These are phyloP conservation scores for Entoloma clypeatum DNA, from an alignment of 1,284 basidiomycete species.

Conservation along the genomic window DNA sequence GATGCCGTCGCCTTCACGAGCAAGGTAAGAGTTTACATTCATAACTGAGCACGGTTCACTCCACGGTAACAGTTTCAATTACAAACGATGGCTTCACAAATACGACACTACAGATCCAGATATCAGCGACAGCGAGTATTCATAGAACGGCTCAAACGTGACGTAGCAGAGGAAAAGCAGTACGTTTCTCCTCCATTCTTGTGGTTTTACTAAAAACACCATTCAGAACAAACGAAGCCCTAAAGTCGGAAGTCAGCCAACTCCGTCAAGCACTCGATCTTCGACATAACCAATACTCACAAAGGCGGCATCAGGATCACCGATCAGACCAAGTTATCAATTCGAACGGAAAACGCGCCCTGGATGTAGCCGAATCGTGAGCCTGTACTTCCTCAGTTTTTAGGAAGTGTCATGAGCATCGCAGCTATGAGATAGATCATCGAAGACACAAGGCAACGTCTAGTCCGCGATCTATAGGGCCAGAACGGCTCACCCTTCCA, in stretches of 20 bases:
- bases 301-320: slow-evolving; percentile 20
- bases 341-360: slow-evolving; percentile 61
- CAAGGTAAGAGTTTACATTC: slow-evolving; percentile 42
- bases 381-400: slow-evolving; percentile 17
- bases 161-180: slow-evolving; percentile 56
- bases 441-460: slow-evolving; percentile 41
- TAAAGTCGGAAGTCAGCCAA: slow-evolving; percentile 48
- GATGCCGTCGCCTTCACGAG: slow-evolving; percentile 61
- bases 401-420: slow-evolving; percentile 17
- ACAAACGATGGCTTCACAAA: slow-evolving; percentile 64
- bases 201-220: slow-evolving; percentile 6
- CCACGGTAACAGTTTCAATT: slow-evolving; percentile 62
- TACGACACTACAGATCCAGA: slow-evolving; percentile 55
- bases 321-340: slow-evolving; percentile 40
- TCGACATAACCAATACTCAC: slow-evolving; percentile 17
- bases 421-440: slow-evolving; percentile 21
- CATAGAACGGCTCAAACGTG: slow-evolving; percentile 46
- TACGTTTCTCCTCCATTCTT: slow-evolving; percentile 25
- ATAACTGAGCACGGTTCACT: slow-evolving; percentile 3
- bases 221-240: slow-evolving; percentile 46
- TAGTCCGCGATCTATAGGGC: slow-evolving; percentile 54
- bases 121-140: slow-evolving; percentile 49
- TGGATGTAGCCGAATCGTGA: slow-evolving; percentile 46
- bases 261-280: slow-evolving; percentile 40
- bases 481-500: slow-evolving; percentile 56